These are phyloP conservation scores for Stagonosporopsis cucurbitacearum DNA, from an alignment of 2,329 filamentous ascomycete genomes.

Conservation along the genomic window DNA sequence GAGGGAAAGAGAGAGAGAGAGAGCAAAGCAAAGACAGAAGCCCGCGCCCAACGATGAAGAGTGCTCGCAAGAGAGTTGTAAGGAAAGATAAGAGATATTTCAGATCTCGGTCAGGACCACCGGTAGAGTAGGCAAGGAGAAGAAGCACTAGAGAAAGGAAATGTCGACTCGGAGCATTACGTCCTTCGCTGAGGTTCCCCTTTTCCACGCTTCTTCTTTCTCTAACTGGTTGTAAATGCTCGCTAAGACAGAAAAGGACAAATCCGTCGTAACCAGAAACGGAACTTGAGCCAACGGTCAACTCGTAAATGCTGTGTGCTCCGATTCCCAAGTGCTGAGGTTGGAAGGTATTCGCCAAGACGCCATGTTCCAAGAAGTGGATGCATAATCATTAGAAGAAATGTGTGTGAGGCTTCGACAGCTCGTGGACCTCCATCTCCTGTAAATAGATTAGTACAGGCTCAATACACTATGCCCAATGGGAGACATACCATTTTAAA, in stretches of 20 bases:
- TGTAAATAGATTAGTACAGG: conserved; percentile 57
- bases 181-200: conserved; percentile 30
- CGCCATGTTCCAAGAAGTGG: conserved; percentile 50
- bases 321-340: conserved; percentile 44
- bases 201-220: conserved; percentile 34
- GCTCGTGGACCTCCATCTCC: conserved; percentile 99
- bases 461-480: neutral
- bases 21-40: conserved; percentile 24
- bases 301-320: conserved; percentile 51
- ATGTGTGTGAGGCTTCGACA: conserved; percentile 98
- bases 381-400: conserved; percentile 80
- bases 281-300: conserved; percentile 46
- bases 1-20: conserved; percentile 26
- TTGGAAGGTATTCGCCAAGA: conserved; percentile 50
- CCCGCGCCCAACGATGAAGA: conserved; percentile 31
- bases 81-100: conserved; percentile 29
- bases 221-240: conserved; percentile 49
- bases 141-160: conserved; percentile 40
- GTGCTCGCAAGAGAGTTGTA: conserved; percentile 19
- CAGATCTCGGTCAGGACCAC: conserved; percentile 27
- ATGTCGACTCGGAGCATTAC: conserved; percentile 30
- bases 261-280: conserved; percentile 51
- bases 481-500: conserved; percentile 90
- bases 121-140: conserved; percentile 30
- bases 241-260: conserved; percentile 50